Base-by-base conservation (phyloP, 2,329 filamentous ascomycete species). In the Colletotrichum sp. region DNA sequence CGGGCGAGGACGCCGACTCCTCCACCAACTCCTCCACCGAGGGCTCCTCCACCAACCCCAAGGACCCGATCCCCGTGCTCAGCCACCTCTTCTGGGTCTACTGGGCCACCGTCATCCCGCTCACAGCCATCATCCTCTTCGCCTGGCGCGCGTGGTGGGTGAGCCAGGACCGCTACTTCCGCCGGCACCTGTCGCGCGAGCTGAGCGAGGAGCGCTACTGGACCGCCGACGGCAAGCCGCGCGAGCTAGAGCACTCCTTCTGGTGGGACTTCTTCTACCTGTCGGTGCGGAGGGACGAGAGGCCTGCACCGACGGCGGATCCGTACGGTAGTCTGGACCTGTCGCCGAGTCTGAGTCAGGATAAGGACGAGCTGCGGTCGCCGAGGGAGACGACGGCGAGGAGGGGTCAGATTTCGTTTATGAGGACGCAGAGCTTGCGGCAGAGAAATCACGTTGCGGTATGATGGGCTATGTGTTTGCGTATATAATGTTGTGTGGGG, bases 201-300 rank as follows among this genome's bases (percentile, higher is more conserved):
- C 84, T 88, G n/a, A 87, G 86, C 77, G 86, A 88, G 80, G 86
- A 88, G 82, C 82, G 86, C 12, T 88, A 86, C 83, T 88, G 87
- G 87, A 88, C 87, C 2, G 82, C 84, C 10, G 86, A 88, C 68
- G 85, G 86, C 12, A 84, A 82, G 72, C 86, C 86, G 59, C 82
- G 87, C 12, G 80, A 83, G 34, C 81, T 88, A 10, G 85, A 87
- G 78, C 83, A 85, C 9, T 84, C 84, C 15, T 88, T 87, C 76
- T 72, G 83, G 65, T 83, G 87, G 77, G 87, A 88, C 76, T 87
- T 88, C 78, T 86, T 88, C 71, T 85, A 84, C 57, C 80, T 86
- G 24, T 86, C 84, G 2, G 83, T 84, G 5, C 75, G 84, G 15
- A 77, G 83, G 7, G 83, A 85, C 16, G 83, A 84, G 77, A 81